phyloP scores from a whole-genome alignment of 805 yeast genomes.

The Komagataella mondaviorum region DNA sequence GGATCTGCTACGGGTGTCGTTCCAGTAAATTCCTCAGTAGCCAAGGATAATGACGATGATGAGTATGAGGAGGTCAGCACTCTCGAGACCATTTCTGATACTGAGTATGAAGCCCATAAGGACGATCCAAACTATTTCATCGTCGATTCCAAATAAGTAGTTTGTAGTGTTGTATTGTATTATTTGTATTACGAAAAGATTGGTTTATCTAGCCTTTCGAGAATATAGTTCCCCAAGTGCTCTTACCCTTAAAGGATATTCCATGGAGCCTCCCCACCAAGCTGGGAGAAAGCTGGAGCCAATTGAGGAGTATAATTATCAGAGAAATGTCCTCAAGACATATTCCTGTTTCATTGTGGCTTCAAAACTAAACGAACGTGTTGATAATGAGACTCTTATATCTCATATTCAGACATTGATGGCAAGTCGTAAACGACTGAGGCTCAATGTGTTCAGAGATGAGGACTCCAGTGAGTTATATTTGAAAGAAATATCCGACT shows the following conservation, averaged over 20 bases:
- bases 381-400: background rate
- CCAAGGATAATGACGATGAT: constrained; percentile 1
- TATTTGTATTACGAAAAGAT: background rate
- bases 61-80: constrained; percentile 20
- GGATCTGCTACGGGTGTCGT: constrained; percentile 3
- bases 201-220: background rate
- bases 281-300: background rate
- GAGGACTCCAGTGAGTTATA: background rate
- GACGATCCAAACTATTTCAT: constrained; percentile 37
- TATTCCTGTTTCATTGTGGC: background rate
- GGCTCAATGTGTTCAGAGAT: background rate
- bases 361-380: background rate
- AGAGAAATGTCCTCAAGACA: background rate
- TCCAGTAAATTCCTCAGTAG: constrained; percentile 1
- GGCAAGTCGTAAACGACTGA: background rate
- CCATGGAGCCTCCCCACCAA: no score
- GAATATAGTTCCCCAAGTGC: background rate
- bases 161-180: background rate
- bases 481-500: background rate
- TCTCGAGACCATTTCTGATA: constrained; percentile 36
- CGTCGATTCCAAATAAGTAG: constrained; percentile 9
- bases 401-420: background rate
- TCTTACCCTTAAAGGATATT: no score
- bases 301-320: background rate
- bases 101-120: constrained; percentile 29